Evolutionary conservation across 306 rosid species (phyloP), one percentile per base, ranked within the genome.

Genomic region (Lablab purpureus): DNA sequence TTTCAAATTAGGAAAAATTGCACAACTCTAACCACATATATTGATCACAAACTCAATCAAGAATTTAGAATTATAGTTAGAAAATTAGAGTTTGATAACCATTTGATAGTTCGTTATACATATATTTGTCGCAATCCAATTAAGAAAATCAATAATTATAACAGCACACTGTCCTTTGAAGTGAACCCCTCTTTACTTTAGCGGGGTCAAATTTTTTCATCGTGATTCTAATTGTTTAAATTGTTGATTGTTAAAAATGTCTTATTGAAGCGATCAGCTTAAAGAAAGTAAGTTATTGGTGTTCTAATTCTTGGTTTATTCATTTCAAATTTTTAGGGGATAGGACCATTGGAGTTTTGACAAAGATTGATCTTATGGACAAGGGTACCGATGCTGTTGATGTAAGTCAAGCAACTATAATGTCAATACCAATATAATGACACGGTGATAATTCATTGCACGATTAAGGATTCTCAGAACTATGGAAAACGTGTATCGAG

Each of bases 351-450:
- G 98, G 98, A 78, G 97, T 94, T 78, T 87, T 94, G 91, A 94
- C 98, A 50, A 94, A 94, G 89, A 94, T 94, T 84, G 98, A 94
- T 87, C 97, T 92, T 19, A 94, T 94, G 98, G 98, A 94, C 83
- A 91, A 94, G 93, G 98, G 98, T 65, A 94, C 98, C 0, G 97
- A 94, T 87, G 98, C 97, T 49, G 98, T 89, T 71, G 98, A 94
- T 75, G 98, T 94, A 87, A 90, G 97, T 86, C 80, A 18, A 55
- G 71, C 54, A 64, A 6, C 52, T 62, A 41, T 46, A 47, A 41
- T 55, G 27, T 25, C 77, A 51, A 55, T 78, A 58, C 36, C 77
- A 51, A 55, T 78, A 58, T 27, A 54, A 71, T 64, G 30, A 47
- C 47, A 52, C 40, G 64, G 58, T 73, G 43, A 54, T 78, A 74